Evolutionary conservation across 2,329 filamentous ascomycete species (phyloP).

Genomic region (Torrubiella hemipterigena): DNA sequence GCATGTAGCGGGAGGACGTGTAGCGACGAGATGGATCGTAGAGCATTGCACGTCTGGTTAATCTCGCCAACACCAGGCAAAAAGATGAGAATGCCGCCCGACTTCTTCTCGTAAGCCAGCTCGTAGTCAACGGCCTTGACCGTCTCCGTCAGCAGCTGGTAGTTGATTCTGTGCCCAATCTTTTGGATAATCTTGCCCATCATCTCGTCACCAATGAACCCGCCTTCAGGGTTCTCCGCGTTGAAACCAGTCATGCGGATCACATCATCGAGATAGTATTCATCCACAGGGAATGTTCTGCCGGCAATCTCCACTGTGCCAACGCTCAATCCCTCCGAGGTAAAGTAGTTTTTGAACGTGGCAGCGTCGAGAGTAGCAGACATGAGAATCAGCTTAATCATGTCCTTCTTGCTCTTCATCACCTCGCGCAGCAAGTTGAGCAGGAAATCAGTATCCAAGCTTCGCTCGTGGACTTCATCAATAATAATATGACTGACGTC

Average conservation of each 20-base stretch:
- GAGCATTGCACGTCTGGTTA: constrained; percentile 59
- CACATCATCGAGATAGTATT: constrained; percentile 84
- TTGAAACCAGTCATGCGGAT: constrained; percentile 67
- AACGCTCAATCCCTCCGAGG: constrained; percentile 52
- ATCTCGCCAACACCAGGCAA: constrained; percentile 89
- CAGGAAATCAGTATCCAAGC: constrained; percentile 88
- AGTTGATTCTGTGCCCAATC: constrained; percentile 79
- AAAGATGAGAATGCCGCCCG: constrained; percentile 88
- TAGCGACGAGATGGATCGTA: constrained; percentile 49
- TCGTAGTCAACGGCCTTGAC: constrained; percentile 73
- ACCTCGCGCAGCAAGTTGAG: constrained; percentile 80
- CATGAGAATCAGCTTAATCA: constrained; percentile 89
- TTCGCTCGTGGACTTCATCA: constrained; percentile 93
- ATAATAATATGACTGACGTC: constrained; percentile 93
- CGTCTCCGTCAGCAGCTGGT: constrained; percentile 70
- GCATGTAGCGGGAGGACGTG: constrained; percentile 85
- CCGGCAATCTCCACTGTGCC: constrained; percentile 79
- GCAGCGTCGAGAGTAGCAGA: constrained; percentile 87
- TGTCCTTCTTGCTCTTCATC: constrained; percentile 57
- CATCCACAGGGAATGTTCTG: constrained; percentile 78
- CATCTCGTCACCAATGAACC: constrained; percentile 34
- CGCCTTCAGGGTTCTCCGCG: constrained; percentile 32
- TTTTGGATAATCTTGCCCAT: constrained; percentile 61
- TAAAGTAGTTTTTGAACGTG: constrained; percentile 78
- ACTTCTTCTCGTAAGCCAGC: constrained; percentile 49